Evolutionary conservation across 352 stramenopile genomes (phyloP).

Genomic region (Pythium sp.): DNA sequence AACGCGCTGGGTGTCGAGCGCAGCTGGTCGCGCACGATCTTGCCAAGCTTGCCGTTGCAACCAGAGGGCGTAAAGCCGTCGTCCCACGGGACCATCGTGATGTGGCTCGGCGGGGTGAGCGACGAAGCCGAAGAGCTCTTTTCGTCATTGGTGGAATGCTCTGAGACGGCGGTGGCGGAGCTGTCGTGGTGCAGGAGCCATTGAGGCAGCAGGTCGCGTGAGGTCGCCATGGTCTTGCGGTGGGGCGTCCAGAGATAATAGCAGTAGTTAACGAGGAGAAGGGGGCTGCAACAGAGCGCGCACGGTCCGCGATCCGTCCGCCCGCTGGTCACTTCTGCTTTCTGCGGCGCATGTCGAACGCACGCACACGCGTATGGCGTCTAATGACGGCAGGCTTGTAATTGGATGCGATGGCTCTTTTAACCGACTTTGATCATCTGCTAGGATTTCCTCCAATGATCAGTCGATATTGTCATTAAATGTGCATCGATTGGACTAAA

Average conservation of each 20-base stretch:
- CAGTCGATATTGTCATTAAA: not conserved
- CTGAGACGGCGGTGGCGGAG: not conserved
- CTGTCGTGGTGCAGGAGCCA: slow-evolving; percentile 17
- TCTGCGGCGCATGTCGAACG: not conserved
- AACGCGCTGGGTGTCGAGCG: slow-evolving; percentile 31
- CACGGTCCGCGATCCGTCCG: not conserved
- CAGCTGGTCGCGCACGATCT: slow-evolving; percentile 47
- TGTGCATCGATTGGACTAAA: not conserved
- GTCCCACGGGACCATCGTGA: slow-evolving; percentile 35
- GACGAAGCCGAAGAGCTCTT: not conserved
- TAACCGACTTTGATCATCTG: not conserved
- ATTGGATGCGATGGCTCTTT: not conserved
- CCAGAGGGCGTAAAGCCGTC: slow-evolving; percentile 67
- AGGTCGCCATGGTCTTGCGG: not conserved
- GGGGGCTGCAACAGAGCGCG: too few relatives aligned
- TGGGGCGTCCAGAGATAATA: not conserved
- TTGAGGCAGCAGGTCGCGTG: slow-evolving; percentile 8
- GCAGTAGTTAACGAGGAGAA: not conserved
- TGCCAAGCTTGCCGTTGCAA: slow-evolving; percentile 31
- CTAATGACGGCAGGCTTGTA: not conserved
- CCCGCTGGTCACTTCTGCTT: not conserved
- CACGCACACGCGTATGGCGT: not conserved
- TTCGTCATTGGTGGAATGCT: not conserved
- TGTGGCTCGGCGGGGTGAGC: not conserved
- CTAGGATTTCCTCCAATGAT: not conserved